Percentiles rank a stretch among this genome's conserved stretches.
Evolutionary conservation across 352 stramenopile species (phyloP).

Genomic region (Phytophthora sansomeana): DNA sequence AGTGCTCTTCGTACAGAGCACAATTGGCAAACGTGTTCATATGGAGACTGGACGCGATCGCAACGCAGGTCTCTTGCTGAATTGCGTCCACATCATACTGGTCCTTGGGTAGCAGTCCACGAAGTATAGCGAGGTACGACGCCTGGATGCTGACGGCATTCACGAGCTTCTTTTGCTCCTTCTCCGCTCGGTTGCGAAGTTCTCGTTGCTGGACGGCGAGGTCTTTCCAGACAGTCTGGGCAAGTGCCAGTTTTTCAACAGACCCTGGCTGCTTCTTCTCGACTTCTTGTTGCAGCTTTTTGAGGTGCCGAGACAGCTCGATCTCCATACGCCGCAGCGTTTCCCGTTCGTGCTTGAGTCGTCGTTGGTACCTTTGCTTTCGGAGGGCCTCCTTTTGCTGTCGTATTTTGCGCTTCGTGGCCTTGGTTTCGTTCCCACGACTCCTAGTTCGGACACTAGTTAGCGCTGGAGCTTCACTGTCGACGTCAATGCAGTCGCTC

Average conservation of each 20-base stretch:
- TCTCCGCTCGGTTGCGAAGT: background rate
- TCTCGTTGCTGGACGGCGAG: background rate
- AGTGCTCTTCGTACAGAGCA: constrained; percentile 17
- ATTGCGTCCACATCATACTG: background rate
- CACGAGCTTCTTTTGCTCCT: constrained; percentile 2
- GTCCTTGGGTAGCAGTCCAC: constrained; percentile 4
- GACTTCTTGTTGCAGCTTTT: background rate
- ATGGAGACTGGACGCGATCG: constrained; percentile 4
- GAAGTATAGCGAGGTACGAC: background rate
- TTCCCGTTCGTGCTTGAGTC: constrained; percentile 8
- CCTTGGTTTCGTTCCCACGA: background rate
- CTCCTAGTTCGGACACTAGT: background rate
- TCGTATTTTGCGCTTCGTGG: background rate
- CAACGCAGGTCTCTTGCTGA: background rate
- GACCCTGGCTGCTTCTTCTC: background rate
- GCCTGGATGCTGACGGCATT: constrained; percentile 10
- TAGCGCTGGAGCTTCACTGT: background rate
- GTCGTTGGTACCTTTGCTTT: constrained; percentile 10
- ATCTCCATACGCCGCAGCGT: constrained; percentile 2
- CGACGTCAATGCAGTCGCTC: background rate
- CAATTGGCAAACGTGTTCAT: constrained; percentile 8
- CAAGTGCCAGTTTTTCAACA: background rate
- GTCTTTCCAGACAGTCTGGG: constrained; percentile 4
- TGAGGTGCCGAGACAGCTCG: background rate
- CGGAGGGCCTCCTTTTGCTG: constrained; percentile 1